Evolutionary conservation across 2,329 filamentous ascomycete genomes (phyloP).

Genomic region (Exophiala sp.): DNA sequence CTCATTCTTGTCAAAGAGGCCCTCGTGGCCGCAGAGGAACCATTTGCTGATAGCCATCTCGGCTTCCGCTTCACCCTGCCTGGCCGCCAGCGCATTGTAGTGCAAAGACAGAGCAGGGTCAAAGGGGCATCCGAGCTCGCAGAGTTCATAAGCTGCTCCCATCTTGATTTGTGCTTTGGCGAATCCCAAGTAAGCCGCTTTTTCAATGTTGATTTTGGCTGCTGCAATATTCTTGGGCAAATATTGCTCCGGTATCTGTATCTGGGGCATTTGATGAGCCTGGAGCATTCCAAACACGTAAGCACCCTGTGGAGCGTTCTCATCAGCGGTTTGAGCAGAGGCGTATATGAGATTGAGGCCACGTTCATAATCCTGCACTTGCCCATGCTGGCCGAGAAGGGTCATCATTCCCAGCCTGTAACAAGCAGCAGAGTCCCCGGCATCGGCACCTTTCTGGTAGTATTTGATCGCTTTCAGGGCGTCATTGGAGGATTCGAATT

Average conservation of each 20-base stretch:
- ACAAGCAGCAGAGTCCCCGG: conserved; percentile 80
- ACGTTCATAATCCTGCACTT: conserved; percentile 69
- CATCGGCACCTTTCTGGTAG: conserved; percentile 73
- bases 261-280: conserved; percentile 83
- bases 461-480: conserved; percentile 84
- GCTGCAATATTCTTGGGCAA: conserved; percentile 65
- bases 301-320: conserved; percentile 92
- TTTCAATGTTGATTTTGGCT: conserved; percentile 85
- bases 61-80: conserved; percentile 87
- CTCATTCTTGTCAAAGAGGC: conserved; percentile 90
- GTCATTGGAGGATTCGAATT: conserved; percentile 93
- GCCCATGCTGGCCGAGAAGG: conserved; percentile 85
- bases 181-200: conserved; percentile 91
- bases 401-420: conserved; percentile 97
- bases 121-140: conserved; percentile 89
- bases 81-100: conserved; percentile 88
- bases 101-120: conserved; percentile 87
- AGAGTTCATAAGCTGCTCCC: conserved; percentile 91
- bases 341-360: conserved; percentile 77
- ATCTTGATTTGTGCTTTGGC: conserved; percentile 96
- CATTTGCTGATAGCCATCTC: conserved; percentile 96
- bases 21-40: conserved; percentile 94
- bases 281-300: conserved; percentile 95
- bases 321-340: conserved; percentile 81
- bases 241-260: conserved; percentile 66